Evolutionary conservation across 768 basidiomycete species (phyloP).

Genomic region (Psilocybe sp.): DNA sequence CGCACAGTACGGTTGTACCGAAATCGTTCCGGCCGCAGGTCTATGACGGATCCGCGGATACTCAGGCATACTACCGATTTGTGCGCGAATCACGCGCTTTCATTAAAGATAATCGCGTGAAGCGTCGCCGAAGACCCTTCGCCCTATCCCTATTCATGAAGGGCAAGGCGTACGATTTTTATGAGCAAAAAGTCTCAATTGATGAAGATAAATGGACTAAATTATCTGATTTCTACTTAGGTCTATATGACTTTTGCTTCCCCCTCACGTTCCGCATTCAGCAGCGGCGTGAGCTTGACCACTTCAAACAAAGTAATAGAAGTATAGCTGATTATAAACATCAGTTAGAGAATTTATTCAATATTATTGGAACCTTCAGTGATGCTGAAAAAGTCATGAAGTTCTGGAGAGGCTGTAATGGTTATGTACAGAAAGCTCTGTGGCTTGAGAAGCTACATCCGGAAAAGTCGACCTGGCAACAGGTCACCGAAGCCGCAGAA

Average conservation of each 20-base stretch:
- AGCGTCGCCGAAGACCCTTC: too few relatives aligned
- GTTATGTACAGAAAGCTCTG: conserved; percentile 23
- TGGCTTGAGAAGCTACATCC: conserved; percentile 27
- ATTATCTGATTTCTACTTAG: conserved; percentile 22
- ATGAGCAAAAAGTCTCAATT: conserved; percentile 21
- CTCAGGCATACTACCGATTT: too few relatives aligned
- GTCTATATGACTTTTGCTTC: conserved; percentile 35
- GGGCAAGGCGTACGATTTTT: conserved; percentile 29
- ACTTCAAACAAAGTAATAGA: conserved; percentile 19
- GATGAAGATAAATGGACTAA: conserved; percentile 21
- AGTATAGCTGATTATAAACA: conserved; percentile 29
- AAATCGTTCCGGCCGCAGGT: too few relatives aligned
- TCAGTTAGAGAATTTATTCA: conserved; percentile 29
- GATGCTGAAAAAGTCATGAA: conserved; percentile 25
- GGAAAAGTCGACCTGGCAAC: conserved; percentile 17
- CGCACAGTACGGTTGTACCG: too few relatives aligned
- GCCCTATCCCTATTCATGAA: too few relatives aligned
- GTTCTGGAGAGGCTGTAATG: conserved; percentile 31
- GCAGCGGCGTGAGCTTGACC: conserved; percentile 21
- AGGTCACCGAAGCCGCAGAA: conserved; percentile 25
- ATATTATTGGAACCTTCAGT: conserved; percentile 26
- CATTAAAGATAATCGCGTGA: too few relatives aligned
- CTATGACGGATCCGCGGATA: too few relatives aligned
- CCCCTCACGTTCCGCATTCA: conserved; percentile 23
- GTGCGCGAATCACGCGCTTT: too few relatives aligned